Conservation (phyloP, 257 asterid genomes). For the Ajuga chamaepitys region DNA sequence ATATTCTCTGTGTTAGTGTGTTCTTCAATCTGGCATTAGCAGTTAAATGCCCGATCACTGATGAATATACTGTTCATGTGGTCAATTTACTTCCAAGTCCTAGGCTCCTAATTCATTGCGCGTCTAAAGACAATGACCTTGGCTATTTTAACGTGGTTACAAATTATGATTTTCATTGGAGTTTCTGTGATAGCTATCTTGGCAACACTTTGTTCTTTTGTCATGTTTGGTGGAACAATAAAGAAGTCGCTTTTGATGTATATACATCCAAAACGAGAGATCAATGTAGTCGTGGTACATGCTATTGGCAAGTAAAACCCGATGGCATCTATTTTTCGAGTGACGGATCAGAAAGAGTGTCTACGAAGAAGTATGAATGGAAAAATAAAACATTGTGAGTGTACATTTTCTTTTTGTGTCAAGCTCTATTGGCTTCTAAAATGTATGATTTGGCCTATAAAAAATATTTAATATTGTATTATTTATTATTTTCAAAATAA, state of each 20-base stretch:
- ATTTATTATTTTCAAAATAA: too few species aligned
- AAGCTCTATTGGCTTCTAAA: too few species aligned
- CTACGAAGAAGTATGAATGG: background rate
- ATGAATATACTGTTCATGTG: background rate
- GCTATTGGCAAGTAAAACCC: background rate
- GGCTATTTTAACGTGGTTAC: background rate
- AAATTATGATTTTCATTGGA: background rate
- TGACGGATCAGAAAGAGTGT: background rate
- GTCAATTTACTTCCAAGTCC: background rate
- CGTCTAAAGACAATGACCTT: background rate
- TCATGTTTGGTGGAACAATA: slow-evolving; percentile 18
- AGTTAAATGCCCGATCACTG: background rate
- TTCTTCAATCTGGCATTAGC: too few species aligned
- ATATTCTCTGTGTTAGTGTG: background rate
- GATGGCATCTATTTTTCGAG: background rate
- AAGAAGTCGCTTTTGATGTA: background rate
- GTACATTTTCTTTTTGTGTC: too few species aligned
- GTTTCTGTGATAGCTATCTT: background rate
- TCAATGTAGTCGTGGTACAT: background rate
- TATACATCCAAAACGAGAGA: background rate
- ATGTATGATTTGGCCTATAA: too few species aligned
- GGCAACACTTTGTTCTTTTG: slow-evolving; percentile 1
- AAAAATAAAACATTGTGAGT: too few species aligned
- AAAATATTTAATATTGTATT: too few species aligned
- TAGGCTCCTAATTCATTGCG: too few species aligned